Evolutionary conservation across 148 eudicot genomes (phyloP).

Genomic region (Rhododendron vialii): DNA sequence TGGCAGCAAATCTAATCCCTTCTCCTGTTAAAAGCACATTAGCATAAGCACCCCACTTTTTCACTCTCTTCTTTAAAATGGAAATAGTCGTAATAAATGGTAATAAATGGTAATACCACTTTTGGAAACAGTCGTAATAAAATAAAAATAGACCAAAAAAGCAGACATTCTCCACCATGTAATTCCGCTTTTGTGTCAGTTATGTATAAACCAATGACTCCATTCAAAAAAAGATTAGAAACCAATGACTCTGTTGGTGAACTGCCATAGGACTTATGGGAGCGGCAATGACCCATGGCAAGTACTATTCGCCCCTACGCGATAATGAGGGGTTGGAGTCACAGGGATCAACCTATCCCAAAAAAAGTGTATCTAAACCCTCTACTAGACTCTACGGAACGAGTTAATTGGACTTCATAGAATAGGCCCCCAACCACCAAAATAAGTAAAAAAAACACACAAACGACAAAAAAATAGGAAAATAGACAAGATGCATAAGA

Average conservation of each 20-base stretch:
- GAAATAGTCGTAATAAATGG: neutral
- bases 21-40: slow-evolving; percentile 41
- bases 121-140: neutral
- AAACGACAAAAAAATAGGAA: neutral
- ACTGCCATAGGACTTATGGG: too few relatives aligned
- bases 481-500: neutral
- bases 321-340: neutral
- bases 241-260: neutral
- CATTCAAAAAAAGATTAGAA: neutral
- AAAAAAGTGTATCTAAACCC: neutral
- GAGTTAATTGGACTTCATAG: neutral
- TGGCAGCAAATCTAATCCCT: slow-evolving; percentile 70
- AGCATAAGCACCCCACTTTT: neutral
- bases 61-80: neutral
- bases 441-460: neutral
- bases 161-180: neutral
- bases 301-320: neutral
- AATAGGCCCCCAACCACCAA: neutral
- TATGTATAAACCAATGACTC: neutral
- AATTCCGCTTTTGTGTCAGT: neutral
- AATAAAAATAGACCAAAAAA: neutral
- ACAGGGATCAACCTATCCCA: neutral
- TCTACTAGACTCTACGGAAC: neutral
- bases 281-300: neutral
- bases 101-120: neutral